phyloP scores from a whole-genome alignment of 331 rosid species.

The Quercus phellos region DNA sequence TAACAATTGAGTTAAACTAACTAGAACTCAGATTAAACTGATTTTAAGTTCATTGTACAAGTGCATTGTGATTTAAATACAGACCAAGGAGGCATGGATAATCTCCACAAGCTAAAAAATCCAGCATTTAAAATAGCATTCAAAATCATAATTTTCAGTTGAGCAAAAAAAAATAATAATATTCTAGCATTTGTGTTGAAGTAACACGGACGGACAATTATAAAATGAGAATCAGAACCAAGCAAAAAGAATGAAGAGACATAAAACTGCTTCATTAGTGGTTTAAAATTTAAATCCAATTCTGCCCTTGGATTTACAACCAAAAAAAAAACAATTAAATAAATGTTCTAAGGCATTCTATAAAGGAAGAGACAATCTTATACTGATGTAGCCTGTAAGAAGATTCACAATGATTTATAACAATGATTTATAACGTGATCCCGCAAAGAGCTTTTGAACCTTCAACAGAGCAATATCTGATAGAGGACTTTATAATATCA shows the following conservation, averaged over 20 bases:
- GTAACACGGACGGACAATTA: neutral
- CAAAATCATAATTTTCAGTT: neutral
- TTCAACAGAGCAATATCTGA: constrained; percentile 26
- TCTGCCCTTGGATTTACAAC: constrained; percentile 59
- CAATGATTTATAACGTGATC: constrained; percentile 25
- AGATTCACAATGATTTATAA: constrained; percentile 1
- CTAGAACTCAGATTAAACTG: neutral
- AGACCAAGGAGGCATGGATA: neutral
- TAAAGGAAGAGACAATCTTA: constrained; percentile 38
- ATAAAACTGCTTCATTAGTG: constrained; percentile 36
- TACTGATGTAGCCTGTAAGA: constrained; percentile 34
- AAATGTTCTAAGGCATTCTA: constrained; percentile 38
- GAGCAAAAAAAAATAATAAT: too few species aligned
- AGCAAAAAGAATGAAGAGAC: constrained; percentile 18
- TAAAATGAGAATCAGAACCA: neutral
- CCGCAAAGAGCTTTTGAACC: constrained; percentile 13
- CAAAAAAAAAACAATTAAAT: constrained; percentile 35
- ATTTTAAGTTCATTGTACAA: neutral
- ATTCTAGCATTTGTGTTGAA: neutral
- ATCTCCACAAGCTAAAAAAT: neutral
- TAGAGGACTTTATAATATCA: constrained; percentile 35
- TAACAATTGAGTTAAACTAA: too few species aligned
- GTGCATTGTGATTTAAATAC: neutral
- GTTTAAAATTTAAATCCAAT: constrained; percentile 35
- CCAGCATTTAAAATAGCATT: neutral